Evolutionary conservation across 176 grass and related monocot genomes (phyloP).

Genomic region (Avena eriantha): DNA sequence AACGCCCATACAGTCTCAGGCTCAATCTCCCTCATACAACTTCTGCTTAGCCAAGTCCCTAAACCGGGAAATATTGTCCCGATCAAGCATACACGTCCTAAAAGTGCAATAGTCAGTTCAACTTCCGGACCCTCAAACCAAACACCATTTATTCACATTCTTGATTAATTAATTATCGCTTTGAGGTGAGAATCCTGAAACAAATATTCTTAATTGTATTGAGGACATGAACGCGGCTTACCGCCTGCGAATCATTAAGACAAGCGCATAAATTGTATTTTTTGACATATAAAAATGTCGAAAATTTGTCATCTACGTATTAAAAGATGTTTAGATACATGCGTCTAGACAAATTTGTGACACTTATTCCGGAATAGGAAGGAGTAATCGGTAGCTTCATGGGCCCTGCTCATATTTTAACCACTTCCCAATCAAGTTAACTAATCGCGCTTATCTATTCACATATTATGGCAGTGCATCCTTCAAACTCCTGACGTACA

Average conservation of each 20-base stretch:
- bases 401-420: neutral
- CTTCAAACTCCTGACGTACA: neutral
- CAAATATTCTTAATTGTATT: too few species aligned
- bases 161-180: neutral
- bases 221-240: neutral
- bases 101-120: neutral
- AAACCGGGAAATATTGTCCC: too few species aligned
- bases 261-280: too few species aligned
- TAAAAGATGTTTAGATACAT: too few species aligned
- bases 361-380: too few species aligned
- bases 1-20: too few species aligned
- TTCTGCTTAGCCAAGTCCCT: too few species aligned
- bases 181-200: neutral
- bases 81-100: neutral
- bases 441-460: neutral
- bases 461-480: neutral
- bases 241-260: too few species aligned
- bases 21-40: too few species aligned
- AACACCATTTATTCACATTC: neutral
- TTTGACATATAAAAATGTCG: too few species aligned
- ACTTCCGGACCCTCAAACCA: neutral
- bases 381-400: neutral
- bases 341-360: too few species aligned
- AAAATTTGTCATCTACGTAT: too few species aligned
- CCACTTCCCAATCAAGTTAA: neutral